These are phyloP conservation scores for Eucalyptus erythrocorys DNA, from an alignment of 345 rosid species.

Conservation along the genomic window DNA sequence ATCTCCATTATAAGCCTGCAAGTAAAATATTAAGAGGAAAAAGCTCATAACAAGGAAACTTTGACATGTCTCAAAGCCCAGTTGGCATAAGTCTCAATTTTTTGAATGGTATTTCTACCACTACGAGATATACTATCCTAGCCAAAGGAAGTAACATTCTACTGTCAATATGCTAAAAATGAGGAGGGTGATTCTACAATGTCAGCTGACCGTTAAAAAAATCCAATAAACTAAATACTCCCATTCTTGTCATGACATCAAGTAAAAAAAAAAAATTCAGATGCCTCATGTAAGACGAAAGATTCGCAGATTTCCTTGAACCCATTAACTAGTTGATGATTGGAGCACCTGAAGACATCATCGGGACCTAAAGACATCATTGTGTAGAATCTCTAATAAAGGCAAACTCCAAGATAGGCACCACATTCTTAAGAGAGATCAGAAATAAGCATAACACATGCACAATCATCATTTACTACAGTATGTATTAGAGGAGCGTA, in stretches of 20 bases:
- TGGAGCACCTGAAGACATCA: neutral
- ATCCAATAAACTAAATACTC: neutral
- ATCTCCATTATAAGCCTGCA: conserved; percentile 84
- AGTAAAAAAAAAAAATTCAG: neutral
- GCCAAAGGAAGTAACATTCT: neutral
- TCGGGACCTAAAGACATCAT: neutral
- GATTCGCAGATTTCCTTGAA: neutral
- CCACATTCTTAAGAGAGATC: neutral
- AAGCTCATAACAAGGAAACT: neutral
- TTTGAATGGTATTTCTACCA: neutral
- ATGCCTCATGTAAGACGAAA: neutral
- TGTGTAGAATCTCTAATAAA: neutral
- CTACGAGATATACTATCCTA: neutral
- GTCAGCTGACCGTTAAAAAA: neutral
- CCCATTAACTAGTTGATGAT: neutral
- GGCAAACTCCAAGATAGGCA: neutral
- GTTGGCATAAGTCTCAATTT: neutral
- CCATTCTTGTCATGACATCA: neutral
- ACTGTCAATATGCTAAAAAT: neutral
- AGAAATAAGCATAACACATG: neutral
- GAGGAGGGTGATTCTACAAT: neutral
- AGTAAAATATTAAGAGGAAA: neutral
- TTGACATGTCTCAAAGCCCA: neutral
- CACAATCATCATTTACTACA: neutral
- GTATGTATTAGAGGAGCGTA: neutral